Conservation (phyloP, 768 basidiomycete genomes). For the Boletus reticuloceps region DNA sequence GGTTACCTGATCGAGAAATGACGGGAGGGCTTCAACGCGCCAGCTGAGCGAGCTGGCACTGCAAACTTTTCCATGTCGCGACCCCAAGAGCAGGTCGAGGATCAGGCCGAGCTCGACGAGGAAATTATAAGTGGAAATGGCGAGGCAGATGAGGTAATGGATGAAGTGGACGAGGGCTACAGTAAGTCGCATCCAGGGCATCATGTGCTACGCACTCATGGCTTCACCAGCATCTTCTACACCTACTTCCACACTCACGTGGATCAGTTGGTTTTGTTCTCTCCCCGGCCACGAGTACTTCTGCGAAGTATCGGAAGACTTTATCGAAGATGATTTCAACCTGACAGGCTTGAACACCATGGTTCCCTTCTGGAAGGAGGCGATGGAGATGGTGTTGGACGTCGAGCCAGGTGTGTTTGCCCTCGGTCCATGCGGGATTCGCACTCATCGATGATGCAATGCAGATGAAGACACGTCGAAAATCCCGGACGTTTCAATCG, state of each 20-base stretch:
- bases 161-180: slow-evolving; percentile 66
- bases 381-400: slow-evolving; percentile 99
- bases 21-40: slow-evolving; percentile 11
- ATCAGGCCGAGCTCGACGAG: slow-evolving; percentile 55
- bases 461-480: slow-evolving; percentile 89
- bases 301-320: slow-evolving; percentile 97
- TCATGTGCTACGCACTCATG: slow-evolving; percentile 9
- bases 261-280: slow-evolving; percentile 97
- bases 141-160: slow-evolving; percentile 78
- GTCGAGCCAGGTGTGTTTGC: slow-evolving; percentile 87
- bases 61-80: slow-evolving; percentile 36
- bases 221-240: slow-evolving; percentile 71
- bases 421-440: slow-evolving; percentile 12
- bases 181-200: slow-evolving; percentile 50
- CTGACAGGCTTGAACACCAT: slow-evolving; percentile 91
- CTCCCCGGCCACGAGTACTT: slow-evolving; percentile 97
- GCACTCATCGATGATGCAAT: slow-evolving; percentile 8
- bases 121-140: slow-evolving; percentile 57
- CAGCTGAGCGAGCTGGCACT: slow-evolving; percentile 24
- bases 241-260: slow-evolving; percentile 87
- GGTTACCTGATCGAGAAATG: slow-evolving; percentile 28
- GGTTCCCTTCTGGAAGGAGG: slow-evolving; percentile 99
- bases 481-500: slow-evolving; percentile 98
- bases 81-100: slow-evolving; percentile 40
- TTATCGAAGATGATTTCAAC: slow-evolving; percentile 99